A percentile compares a stretch with the other conserved stretches of the same genome.
Conservation (phyloP, 192 early-diverging fungal species). For the Powellomyces hirtus region DNA sequence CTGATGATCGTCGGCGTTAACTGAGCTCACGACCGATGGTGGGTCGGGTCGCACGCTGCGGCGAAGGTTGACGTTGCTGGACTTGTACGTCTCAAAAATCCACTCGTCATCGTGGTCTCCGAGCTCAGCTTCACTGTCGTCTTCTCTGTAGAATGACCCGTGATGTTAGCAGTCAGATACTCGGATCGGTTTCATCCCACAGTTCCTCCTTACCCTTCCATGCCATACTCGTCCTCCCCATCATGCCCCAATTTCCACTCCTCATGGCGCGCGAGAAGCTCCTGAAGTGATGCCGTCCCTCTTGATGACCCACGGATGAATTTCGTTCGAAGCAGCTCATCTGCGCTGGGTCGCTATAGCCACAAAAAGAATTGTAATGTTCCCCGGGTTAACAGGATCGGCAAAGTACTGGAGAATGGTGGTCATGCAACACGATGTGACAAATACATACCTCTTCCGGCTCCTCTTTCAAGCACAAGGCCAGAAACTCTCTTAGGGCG, state of each 20-base stretch:
- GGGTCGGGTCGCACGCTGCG: not conserved
- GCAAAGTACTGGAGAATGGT: not conserved
- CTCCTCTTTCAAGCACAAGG: constrained; percentile 79
- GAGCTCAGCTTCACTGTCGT: constrained; percentile 17
- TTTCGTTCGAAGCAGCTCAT: constrained; percentile 79
- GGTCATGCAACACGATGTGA: constrained; percentile 1
- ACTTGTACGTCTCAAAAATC: constrained; percentile 43
- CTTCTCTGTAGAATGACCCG: not conserved
- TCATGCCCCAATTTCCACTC: constrained; percentile 44
- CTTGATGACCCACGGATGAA: constrained; percentile 67
- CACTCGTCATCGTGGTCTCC: constrained; percentile 38
- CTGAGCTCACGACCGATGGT: not conserved
- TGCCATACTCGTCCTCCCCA: constrained; percentile 7
- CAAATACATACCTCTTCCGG: constrained; percentile 62
- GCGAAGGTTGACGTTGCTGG: not conserved
- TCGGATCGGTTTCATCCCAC: not conserved
- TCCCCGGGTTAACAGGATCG: not conserved
- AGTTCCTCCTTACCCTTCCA: constrained; percentile 4
- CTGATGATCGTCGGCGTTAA: not conserved
- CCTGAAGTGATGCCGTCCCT: constrained; percentile 51
- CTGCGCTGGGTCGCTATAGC: constrained; percentile 75
- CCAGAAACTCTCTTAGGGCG: constrained; percentile 86
- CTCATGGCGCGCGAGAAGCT: constrained; percentile 65
- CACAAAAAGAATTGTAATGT: not conserved
- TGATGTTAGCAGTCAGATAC: not conserved